These are phyloP conservation scores for Vicia sativa DNA, from an alignment of 306 rosid genomes.

Conservation along the genomic window DNA sequence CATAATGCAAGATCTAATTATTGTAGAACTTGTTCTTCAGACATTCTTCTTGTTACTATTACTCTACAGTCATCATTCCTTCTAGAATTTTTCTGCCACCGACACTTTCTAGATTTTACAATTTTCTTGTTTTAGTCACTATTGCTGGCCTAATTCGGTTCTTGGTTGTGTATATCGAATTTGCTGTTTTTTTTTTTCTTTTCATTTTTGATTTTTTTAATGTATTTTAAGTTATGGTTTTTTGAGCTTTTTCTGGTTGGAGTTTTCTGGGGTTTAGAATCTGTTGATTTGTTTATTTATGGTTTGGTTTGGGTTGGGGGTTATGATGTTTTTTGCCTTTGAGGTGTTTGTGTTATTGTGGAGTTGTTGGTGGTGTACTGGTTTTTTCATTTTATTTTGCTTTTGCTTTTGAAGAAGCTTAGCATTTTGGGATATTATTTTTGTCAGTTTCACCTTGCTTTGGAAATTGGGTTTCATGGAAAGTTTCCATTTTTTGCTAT, in stretches of 20 bases:
- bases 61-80: constrained; percentile 21
- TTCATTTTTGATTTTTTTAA: background rate
- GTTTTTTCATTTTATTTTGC: background rate
- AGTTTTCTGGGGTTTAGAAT: constrained; percentile 40
- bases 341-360: constrained; percentile 18
- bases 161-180: constrained; percentile 20
- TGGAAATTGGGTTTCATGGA: constrained; percentile 8
- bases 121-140: background rate
- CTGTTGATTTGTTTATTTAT: constrained; percentile 9
- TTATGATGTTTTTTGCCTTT: constrained; percentile 27
- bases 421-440: constrained; percentile 8
- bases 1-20: constrained; percentile 55
- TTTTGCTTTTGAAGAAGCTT: constrained; percentile 3
- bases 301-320: constrained; percentile 12
- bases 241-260: constrained; percentile 40
- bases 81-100: constrained; percentile 14
- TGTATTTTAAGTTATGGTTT: constrained; percentile 6
- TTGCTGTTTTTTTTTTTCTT: constrained; percentile 2
- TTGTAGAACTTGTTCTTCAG: background rate
- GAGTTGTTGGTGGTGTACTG: constrained; percentile 11
- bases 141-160: constrained; percentile 35
- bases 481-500: constrained; percentile 27
- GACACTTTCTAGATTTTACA: constrained; percentile 18
- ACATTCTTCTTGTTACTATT: background rate
- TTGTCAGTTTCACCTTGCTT: constrained; percentile 13